Evolutionary conservation across 1,284 basidiomycete genomes (phyloP), one percentile per base, ranked within the genome.

Genomic region (Puccinia hordei): DNA sequence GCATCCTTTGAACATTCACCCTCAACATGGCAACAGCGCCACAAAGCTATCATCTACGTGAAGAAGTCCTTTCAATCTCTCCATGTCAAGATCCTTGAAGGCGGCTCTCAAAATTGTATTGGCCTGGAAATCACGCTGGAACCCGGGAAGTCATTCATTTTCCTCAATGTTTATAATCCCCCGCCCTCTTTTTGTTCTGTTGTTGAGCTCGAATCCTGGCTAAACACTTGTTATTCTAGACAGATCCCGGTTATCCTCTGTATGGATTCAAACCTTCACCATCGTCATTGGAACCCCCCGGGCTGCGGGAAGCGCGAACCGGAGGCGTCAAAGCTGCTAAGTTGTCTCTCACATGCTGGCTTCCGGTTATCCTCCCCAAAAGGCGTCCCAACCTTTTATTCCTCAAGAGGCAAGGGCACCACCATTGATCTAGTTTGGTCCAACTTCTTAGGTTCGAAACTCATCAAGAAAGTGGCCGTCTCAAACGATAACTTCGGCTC

Each of bases 391-490:
- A 72, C 69, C 3, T 33, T 49, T 22, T 51, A 12, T 19, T 46
- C 41, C 9, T n/a, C 44, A 51, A 49, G 17, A 27, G 24, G 44
- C 2, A 49, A 53, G 9, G n/a, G 38, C 6, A 12, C 27, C 24
- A 72, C 69, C 3, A 72, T 72, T 49, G 69, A 72, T 33, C 27
- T 72, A 27, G 2, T 35, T 51, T 72, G 69, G 69, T 8, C 69
- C 13, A 72, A 53, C 27, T 61, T 61, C 27, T 15, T 61, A 61
- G 57, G 57, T 61, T 61, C 57, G 8, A 61, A 61, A 17, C 19
- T 61, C 33, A 3, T 61, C 27, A 17, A 27, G 4, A n/a, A 27
- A n/a, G n/a, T n/a, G n/a, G n/a, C 19, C 5, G 17, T 61, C 13
- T 61, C 57, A 13, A 27, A 27, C 19, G 35, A 49, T 2, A 35